Base-by-base conservation (phyloP, 306 rosid genomes). In the Vigna trinervia region DNA sequence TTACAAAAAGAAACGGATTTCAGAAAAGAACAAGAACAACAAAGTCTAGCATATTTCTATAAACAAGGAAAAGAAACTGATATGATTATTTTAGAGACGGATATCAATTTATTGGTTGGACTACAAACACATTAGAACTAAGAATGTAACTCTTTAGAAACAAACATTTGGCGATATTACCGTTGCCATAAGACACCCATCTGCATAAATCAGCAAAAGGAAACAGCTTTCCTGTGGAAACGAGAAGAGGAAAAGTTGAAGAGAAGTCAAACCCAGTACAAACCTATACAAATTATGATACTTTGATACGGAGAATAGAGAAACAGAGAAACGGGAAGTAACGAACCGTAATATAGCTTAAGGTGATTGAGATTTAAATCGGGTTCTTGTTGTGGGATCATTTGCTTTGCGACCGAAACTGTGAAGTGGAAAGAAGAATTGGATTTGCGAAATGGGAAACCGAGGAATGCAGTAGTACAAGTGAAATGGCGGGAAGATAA, bases 121-220 rank as follows among this genome's bases (percentile, higher is more conserved):
- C 28, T 8, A 8, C 0, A 19, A 19, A 19, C 3, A 53, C 10
- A 52, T 53, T 34, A 26, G 12, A n/a, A 45, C n/a, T 43, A 10
- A 65, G 62, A 12, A 73, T 32, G 6, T 67, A 69, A 45, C 26
- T 34, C 6, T 6, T 19, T 11, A 47, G 26, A 23, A 48, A 13
- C 36, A 71, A 12, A 26, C 1, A 23, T 71, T 52, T 39, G 51
- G 26, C 22, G 52, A 22, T 54, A 85, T 71, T 84, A 92, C 98
- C 97, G 48, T 95, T 89, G 54, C 96, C 97, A 20, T 92, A 95
- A 65, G 97, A 89, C 86, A 89, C 72, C 97, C 99, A 95, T 78
- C 75, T 92, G 65, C 75, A 85, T 11, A 91, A 59, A 87, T 95
- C 99, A 19, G 85, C 85, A 20, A 77, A 80, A 26, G 99, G 97